Conservation (phyloP, 2,329 filamentous ascomycete species). For the Hypoxylon sp. region DNA sequence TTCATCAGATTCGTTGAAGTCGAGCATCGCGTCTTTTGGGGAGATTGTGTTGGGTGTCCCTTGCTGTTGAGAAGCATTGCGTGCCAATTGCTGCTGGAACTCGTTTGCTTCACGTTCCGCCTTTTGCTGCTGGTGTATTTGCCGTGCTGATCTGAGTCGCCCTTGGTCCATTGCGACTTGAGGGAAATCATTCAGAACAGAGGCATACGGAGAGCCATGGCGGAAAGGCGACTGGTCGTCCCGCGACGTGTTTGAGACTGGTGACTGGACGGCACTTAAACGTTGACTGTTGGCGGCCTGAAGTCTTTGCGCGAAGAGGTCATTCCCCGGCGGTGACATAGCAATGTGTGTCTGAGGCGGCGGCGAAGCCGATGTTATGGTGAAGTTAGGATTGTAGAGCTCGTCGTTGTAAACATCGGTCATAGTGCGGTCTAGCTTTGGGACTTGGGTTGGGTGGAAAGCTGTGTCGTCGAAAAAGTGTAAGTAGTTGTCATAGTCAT, state of each 20-base stretch:
- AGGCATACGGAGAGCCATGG: constrained; percentile 73
- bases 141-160: constrained; percentile 66
- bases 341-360: constrained; percentile 59
- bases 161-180: constrained; percentile 49
- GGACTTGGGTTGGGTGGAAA: constrained; percentile 61
- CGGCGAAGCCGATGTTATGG: constrained; percentile 67
- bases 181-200: constrained; percentile 59
- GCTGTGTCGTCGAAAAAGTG: constrained; percentile 68
- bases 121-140: constrained; percentile 71
- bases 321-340: constrained; percentile 63
- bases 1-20: constrained; percentile 82
- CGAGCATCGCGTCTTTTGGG: constrained; percentile 89
- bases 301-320: constrained; percentile 79
- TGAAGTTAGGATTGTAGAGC: constrained; percentile 79
- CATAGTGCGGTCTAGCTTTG: constrained; percentile 87
- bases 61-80: constrained; percentile 55
- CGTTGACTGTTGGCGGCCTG: constrained; percentile 83
- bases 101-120: constrained; percentile 67
- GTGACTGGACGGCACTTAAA: constrained; percentile 68
- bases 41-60: constrained; percentile 86
- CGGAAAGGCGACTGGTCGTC: constrained; percentile 87
- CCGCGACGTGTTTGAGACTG: constrained; percentile 63
- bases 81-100: constrained; percentile 57
- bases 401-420: constrained; percentile 88
- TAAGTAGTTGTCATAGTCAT: constrained; percentile 73